A percentile compares a stretch with the other conserved stretches of the same genome.
Conservation (phyloP, 2,329 filamentous ascomycete species). For the Kalmusia sp. region DNA sequence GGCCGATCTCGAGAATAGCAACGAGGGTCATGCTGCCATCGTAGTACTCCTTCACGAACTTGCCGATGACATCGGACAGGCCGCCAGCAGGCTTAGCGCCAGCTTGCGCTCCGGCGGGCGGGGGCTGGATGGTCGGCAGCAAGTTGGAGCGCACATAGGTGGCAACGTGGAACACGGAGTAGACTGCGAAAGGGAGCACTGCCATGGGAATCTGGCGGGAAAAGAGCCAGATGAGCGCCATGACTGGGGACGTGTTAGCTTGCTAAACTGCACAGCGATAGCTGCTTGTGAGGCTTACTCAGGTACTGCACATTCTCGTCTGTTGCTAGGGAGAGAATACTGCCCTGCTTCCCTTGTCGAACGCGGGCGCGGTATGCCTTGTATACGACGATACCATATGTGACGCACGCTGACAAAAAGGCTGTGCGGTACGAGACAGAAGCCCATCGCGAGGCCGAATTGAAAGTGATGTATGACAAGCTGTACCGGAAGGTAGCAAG, state of each 20-base stretch:
- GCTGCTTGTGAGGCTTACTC: conserved; percentile 63
- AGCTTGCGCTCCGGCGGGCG: conserved; percentile 59
- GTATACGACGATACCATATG: conserved; percentile 98
- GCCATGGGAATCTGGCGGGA: conserved; percentile 88
- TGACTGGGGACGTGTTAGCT: conserved; percentile 63
- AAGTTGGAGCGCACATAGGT: conserved; percentile 95
- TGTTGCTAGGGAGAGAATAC: conserved; percentile 70
- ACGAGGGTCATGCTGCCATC: conserved; percentile 95
- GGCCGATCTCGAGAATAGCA: conserved; percentile 81
- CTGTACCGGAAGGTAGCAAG: conserved; percentile 82
- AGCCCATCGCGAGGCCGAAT: conserved; percentile 80
- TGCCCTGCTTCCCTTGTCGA: conserved; percentile 72
- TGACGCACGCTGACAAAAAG: conserved; percentile 86
- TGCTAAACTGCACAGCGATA: background rate
- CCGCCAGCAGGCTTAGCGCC: conserved; percentile 65
- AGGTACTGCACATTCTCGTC: conserved; percentile 99
- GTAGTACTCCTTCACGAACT: conserved; percentile 98
- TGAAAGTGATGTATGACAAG: conserved; percentile 87
- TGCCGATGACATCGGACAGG: conserved; percentile 82
- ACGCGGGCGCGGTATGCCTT: conserved; percentile 91
- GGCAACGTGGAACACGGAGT: conserved; percentile 97
- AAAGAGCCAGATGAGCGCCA: conserved; percentile 96
- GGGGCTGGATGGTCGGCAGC: conserved; percentile 82
- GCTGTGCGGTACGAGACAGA: conserved; percentile 86
- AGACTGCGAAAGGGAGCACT: conserved; percentile 91